These are phyloP conservation scores for Lactarius deliciosus DNA, from an alignment of 768 basidiomycete species.

Conservation along the genomic window DNA sequence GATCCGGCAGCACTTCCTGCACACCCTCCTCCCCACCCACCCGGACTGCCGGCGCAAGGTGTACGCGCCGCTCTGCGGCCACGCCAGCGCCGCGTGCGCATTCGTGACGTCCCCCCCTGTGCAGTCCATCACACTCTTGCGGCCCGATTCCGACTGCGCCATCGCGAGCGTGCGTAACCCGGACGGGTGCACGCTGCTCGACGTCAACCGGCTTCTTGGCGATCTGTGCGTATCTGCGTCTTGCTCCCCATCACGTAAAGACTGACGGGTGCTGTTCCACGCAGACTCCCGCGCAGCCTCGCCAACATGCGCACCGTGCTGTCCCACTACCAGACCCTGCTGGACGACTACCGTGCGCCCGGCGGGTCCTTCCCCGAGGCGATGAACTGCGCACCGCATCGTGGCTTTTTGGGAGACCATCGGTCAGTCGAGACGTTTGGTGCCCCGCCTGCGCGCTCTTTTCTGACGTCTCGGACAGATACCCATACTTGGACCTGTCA, in stretches of 20 bases:
- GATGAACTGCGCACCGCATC: slow-evolving; percentile 17
- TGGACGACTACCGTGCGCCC: slow-evolving; percentile 22
- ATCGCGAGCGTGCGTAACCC: slow-evolving; percentile 29
- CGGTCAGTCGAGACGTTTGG: slow-evolving; percentile 17
- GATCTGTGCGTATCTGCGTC: slow-evolving; percentile 26
- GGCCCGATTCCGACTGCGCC: slow-evolving; percentile 15
- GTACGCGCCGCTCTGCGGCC: slow-evolving; percentile 27
- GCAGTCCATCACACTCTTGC: slow-evolving; percentile 24
- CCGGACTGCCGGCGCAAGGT: slow-evolving; percentile 27
- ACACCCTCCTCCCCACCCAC: slow-evolving; percentile 26
- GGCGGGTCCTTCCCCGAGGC: slow-evolving; percentile 17
- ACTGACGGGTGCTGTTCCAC: not conserved
- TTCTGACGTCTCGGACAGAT: slow-evolving; percentile 15
- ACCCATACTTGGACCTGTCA: slow-evolving; percentile 26
- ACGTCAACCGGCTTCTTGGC: slow-evolving; percentile 29
- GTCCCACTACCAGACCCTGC: slow-evolving; percentile 28
- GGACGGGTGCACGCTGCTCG: slow-evolving; percentile 30
- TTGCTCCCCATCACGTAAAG: not conserved
- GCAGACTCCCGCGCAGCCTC: slow-evolving; percentile 26
- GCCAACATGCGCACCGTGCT: slow-evolving; percentile 27
- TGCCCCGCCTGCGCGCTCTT: not conserved
- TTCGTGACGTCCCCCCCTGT: slow-evolving; percentile 29
- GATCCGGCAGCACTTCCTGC: slow-evolving; percentile 25
- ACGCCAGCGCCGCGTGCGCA: slow-evolving; percentile 26
- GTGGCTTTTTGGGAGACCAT: slow-evolving; percentile 29